phyloP scores from a whole-genome alignment of 805 yeast species.

The Lipomyces yamadae region DNA sequence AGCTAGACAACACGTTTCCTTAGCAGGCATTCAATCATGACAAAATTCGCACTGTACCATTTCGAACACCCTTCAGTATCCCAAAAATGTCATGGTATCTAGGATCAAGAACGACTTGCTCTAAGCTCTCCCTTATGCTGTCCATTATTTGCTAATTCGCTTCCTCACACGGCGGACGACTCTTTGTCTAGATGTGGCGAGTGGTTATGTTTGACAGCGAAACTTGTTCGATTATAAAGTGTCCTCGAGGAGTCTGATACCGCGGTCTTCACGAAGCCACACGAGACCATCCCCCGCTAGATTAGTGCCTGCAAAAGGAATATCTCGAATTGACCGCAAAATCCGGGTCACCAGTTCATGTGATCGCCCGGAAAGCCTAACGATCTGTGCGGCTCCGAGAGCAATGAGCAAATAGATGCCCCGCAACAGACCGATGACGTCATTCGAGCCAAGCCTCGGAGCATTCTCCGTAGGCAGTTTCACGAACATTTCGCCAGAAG shows the following conservation, averaged over 20 bases:
- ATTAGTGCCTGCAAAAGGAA: background rate
- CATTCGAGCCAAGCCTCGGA: too few relatives aligned
- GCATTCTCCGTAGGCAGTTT: too few relatives aligned
- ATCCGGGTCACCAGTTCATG: too few relatives aligned
- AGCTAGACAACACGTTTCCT: conserved; percentile 43
- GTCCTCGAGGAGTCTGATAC: background rate
- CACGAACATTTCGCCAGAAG: too few relatives aligned
- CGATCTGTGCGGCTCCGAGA: too few relatives aligned
- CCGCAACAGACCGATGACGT: too few relatives aligned
- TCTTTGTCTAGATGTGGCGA: background rate
- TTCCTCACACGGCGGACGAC: background rate
- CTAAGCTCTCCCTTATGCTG: background rate
- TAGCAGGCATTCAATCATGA: background rate
- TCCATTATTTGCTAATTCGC: conserved; percentile 10
- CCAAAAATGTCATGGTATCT: conserved; percentile 47
- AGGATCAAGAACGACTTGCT: conserved; percentile 42
- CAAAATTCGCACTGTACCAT: conserved; percentile 41
- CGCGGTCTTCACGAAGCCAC: background rate
- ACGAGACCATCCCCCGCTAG: background rate
- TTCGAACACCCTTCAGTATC: conserved; percentile 50
- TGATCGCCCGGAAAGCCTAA: too few relatives aligned
- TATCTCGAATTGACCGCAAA: too few relatives aligned
- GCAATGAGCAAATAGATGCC: too few relatives aligned
- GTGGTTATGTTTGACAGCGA: background rate
- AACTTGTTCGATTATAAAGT: background rate